Evolutionary conservation across 371 early-diverging fungal species (phyloP), one percentile per base, ranked within the genome.

Genomic region (Vairimorpha ceranae): DNA sequence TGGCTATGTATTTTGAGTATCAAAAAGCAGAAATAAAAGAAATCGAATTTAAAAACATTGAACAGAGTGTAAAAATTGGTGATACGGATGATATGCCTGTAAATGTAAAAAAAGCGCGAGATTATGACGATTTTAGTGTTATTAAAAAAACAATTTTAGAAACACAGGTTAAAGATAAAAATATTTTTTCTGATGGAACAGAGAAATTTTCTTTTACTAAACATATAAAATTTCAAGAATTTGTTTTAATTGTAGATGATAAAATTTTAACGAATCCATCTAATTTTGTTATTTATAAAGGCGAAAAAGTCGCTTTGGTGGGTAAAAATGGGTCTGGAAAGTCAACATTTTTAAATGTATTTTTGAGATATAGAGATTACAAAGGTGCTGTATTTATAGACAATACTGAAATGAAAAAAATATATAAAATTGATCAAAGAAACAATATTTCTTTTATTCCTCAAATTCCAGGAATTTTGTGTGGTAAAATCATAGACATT

Each of bases 401-500:
- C 45, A 82, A 86, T 30, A 72, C 83, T 36, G 86, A 90, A 71
- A 86, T 90, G 66, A 81, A 83, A 54, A 84, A 86, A 27, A 86
- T 89, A 75, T 85, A 82, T 46, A 77, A 89, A 38, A 77, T 80
- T 25, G 85, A 87, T 45, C 80, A 90, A 12, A 87, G 92, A 52
- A 74, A 85, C 8, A 86, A 88, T 58, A 86, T 93, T 81, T 88
- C 89, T 0, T 80, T 92, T 27, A 92, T 93, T 4, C 87, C 88
- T 41, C 94, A 95, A 83, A 92, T 92, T 79, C 91, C 91, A 10
- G 83, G 86, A 7, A 81, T 93, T 35, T 91, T 92, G 77, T 87
- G 88, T 77, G 80, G 87, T 74, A 86, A 89, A 0, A 88, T 93
- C 74, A 83, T 85, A 19, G 89, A 92, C 12, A 94, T 92, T 75